phyloP scores from a whole-genome alignment of 495 filamentous ascomycete genomes.

The Tetracladium setigerum region DNA sequence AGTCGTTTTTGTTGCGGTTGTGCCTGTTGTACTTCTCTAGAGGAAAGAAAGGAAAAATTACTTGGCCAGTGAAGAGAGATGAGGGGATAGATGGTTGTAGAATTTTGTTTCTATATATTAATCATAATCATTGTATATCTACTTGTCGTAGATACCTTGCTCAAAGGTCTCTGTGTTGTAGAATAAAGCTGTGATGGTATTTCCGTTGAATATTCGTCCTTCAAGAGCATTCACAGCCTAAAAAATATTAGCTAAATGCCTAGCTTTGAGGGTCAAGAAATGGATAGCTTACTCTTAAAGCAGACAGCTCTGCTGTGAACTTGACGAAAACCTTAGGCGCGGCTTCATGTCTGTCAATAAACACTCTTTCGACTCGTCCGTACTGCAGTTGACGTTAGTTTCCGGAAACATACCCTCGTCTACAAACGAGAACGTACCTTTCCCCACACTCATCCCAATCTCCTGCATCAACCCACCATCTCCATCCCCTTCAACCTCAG shows the following conservation, averaged over 20 bases:
- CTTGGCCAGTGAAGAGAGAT: too few relatives aligned
- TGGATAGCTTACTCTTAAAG: conserved; percentile 43
- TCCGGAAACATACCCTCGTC: neutral
- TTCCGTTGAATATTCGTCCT: conserved; percentile 79
- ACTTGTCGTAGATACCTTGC: conserved; percentile 49
- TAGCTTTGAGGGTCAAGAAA: neutral
- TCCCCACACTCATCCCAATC: conserved; percentile 89
- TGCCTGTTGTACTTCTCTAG: too few relatives aligned
- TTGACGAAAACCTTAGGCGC: conserved; percentile 76
- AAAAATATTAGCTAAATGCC: conserved; percentile 10
- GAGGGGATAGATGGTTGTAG: too few relatives aligned
- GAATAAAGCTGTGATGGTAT: conserved; percentile 67
- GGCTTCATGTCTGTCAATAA: conserved; percentile 50
- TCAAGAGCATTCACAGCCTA: conserved; percentile 77
- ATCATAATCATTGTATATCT: conserved; percentile 5
- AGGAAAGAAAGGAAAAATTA: too few relatives aligned
- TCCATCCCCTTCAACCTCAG: conserved; percentile 52
- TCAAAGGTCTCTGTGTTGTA: conserved; percentile 80
- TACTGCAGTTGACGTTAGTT: conserved; percentile 43
- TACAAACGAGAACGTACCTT: conserved; percentile 42
- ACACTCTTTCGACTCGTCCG: conserved; percentile 77
- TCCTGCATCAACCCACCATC: conserved; percentile 74
- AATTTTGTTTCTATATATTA: too few relatives aligned
- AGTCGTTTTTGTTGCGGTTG: too few relatives aligned
- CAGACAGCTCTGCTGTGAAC: conserved; percentile 74